Conservation (phyloP, 148 eudicot genomes). For the Linanthus parryae region DNA sequence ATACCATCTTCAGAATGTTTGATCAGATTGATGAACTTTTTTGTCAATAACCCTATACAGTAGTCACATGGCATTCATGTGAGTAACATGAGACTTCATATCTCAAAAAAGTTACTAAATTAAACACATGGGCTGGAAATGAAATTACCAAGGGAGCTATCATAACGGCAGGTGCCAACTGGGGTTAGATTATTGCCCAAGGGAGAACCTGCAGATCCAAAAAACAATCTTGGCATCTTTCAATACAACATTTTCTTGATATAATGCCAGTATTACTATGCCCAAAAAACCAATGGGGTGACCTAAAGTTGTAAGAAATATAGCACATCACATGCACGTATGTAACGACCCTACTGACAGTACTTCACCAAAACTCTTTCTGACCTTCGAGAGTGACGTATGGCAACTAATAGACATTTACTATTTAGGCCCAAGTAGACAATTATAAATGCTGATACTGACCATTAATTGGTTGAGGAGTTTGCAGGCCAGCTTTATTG, state of each 20-base stretch:
- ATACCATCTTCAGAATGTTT: slow-evolving; percentile 95
- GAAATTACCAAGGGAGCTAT: slow-evolving; percentile 80
- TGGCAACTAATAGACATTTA: too few relatives aligned
- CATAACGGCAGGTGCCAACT: slow-evolving; percentile 85
- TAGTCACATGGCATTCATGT: neutral
- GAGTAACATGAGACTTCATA: slow-evolving; percentile 6
- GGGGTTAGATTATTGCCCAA: slow-evolving; percentile 68
- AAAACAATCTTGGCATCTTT: too few relatives aligned
- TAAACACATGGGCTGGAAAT: neutral
- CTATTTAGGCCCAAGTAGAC: neutral
- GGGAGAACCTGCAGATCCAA: slow-evolving; percentile 74
- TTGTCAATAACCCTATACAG: slow-evolving; percentile 75
- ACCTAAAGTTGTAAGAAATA: too few relatives aligned
- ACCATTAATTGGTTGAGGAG: slow-evolving; percentile 63
- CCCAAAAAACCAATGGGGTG: too few relatives aligned
- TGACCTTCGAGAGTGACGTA: too few relatives aligned
- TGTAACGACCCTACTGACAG: too few relatives aligned
- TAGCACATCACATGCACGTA: too few relatives aligned
- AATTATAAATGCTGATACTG: slow-evolving; percentile 7
- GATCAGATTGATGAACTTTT: slow-evolving; percentile 84
- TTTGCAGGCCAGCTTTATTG: slow-evolving; percentile 48
- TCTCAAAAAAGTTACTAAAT: neutral
- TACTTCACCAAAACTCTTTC: too few relatives aligned
- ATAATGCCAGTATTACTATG: too few relatives aligned
- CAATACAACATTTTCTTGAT: too few relatives aligned